phyloP scores from a whole-genome alignment of 805 yeast species.

The Cyberlindnera samutprakarnensis region DNA sequence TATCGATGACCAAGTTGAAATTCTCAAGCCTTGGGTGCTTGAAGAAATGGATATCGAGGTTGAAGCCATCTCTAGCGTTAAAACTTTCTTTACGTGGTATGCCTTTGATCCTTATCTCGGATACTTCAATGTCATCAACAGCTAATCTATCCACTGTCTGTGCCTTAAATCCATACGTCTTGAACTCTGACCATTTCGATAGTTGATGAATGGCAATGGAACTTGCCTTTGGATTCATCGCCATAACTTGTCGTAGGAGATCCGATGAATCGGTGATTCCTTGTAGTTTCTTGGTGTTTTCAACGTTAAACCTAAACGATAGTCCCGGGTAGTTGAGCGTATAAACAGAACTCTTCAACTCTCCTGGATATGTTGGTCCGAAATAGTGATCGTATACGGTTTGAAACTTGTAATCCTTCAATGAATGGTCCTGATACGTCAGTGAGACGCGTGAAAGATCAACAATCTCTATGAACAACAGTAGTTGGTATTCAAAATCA shows the following conservation, averaged over 20 bases:
- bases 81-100: not conserved
- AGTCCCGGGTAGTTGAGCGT: slow-evolving; percentile 50
- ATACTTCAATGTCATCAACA: slow-evolving; percentile 7
- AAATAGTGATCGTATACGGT: slow-evolving; percentile 46
- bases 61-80: not conserved
- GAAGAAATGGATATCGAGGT: slow-evolving; percentile 15
- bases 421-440: slow-evolving; percentile 9
- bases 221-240: slow-evolving; percentile 6
- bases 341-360: slow-evolving; percentile 18
- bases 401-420: slow-evolving; percentile 27
- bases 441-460: slow-evolving; percentile 6
- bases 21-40: slow-evolving; percentile 19
- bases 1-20: slow-evolving; percentile 28
- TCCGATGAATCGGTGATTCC: slow-evolving; percentile 9
- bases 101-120: not conserved
- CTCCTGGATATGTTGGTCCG: slow-evolving; percentile 60
- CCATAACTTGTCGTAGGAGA: slow-evolving; percentile 5
- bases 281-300: slow-evolving; percentile 3
- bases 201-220: slow-evolving; percentile 12
- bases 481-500: slow-evolving; percentile 5
- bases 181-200: slow-evolving; percentile 3
- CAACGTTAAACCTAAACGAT: slow-evolving; percentile 36
- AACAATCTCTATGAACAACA: slow-evolving; percentile 12
- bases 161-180: slow-evolving; percentile 1
- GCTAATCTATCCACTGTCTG: slow-evolving; percentile 4